Conservation (phyloP, 495 filamentous ascomycete species). For the Emericellopsis terricola region DNA sequence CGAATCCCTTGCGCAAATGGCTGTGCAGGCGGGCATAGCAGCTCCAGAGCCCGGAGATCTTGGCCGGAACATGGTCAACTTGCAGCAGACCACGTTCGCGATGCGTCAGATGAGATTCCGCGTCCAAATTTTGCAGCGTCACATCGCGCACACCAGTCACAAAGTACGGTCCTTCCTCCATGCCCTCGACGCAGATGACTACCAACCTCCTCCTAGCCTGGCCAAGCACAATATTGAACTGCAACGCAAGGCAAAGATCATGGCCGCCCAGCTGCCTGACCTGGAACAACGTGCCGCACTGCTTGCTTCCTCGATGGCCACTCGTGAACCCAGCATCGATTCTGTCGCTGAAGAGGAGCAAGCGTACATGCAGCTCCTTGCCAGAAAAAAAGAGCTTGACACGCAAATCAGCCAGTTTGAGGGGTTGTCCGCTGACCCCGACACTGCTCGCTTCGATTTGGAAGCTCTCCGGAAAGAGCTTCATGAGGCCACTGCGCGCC, state of each 20-base stretch:
- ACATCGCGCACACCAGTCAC: conserved; percentile 18
- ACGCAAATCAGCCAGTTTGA: conserved; percentile 37
- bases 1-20: conserved; percentile 18
- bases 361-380: conserved; percentile 28
- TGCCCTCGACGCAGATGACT: conserved; percentile 22
- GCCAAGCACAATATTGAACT: conserved; percentile 42
- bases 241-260: conserved; percentile 39
- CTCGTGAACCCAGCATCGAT: conserved; percentile 17
- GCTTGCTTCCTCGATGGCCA: conserved; percentile 10
- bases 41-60: conserved; percentile 15
- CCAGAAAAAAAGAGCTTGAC: conserved; percentile 37
- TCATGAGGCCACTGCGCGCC: conserved; percentile 29
- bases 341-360: conserved; percentile 33
- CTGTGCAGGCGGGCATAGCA: conserved; percentile 14
- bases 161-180: conserved; percentile 11
- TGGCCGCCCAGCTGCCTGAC: conserved; percentile 37
- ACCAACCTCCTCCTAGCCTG: conserved; percentile 29
- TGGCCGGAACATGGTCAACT: conserved; percentile 15
- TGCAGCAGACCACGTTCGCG: conserved; percentile 16
- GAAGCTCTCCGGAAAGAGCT: conserved; percentile 45
- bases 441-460: conserved; percentile 46
- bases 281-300: conserved; percentile 23
- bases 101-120: conserved; percentile 25
- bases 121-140: conserved; percentile 18
- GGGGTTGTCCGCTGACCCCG: conserved; percentile 49